phyloP scores from a whole-genome alignment of 176 grass and related monocot species.

The Coix lacrymajobi region DNA sequence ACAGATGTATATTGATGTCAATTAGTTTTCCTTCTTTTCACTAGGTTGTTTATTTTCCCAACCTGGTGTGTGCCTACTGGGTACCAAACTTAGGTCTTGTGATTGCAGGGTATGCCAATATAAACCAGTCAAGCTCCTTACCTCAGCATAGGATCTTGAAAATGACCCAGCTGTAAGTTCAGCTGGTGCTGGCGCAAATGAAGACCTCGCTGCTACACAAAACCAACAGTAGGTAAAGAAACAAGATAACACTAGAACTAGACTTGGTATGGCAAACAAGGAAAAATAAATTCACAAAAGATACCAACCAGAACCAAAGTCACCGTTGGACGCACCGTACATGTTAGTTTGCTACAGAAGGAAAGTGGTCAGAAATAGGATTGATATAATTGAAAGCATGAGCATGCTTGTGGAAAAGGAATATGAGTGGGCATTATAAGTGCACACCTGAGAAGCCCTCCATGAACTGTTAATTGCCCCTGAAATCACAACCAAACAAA shows the following conservation, averaged over 20 bases:
- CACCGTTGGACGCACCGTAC: constrained; percentile 32
- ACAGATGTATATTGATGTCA: neutral
- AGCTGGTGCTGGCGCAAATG: constrained; percentile 34
- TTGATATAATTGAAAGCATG: neutral
- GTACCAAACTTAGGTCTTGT: neutral
- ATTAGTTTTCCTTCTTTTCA: neutral
- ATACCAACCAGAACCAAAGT: constrained; percentile 44
- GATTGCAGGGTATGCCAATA: neutral
- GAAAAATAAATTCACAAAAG: neutral
- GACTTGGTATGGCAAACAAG: neutral
- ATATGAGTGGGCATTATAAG: neutral
- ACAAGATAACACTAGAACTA: neutral
- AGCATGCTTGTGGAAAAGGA: neutral
- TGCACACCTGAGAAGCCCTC: constrained; percentile 70
- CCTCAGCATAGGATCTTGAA: constrained; percentile 55
- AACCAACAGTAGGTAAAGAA: neutral
- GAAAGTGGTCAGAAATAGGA: constrained; percentile 16
- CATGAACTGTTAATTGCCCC: constrained; percentile 59
- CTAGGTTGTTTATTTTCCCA: neutral
- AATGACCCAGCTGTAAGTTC: constrained; percentile 36
- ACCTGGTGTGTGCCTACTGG: neutral
- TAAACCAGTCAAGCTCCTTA: constrained; percentile 13
- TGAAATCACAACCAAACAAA: constrained; percentile 40
- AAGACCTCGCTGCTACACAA: constrained; percentile 47
- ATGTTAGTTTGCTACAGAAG: constrained; percentile 45